Conservation (phyloP, 345 rosid species). For the Barbarea vulgaris region DNA sequence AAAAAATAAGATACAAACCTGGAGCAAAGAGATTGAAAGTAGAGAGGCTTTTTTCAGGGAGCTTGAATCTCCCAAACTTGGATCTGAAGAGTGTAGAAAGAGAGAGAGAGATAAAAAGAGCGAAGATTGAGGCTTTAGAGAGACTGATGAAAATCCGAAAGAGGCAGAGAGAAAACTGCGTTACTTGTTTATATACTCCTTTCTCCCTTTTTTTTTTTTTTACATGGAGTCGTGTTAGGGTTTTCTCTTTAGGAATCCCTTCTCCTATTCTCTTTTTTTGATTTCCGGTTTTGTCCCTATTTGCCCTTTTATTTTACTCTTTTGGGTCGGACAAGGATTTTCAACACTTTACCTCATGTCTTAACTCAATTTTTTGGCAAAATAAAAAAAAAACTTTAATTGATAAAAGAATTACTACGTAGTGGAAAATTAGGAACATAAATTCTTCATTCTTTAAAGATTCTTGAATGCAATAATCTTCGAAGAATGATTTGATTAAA, state of each 20-base stretch:
- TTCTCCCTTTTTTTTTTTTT: neutral
- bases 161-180: conserved; percentile 22
- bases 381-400: too few relatives aligned
- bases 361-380: neutral
- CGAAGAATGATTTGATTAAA: too few relatives aligned
- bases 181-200: conserved; percentile 26
- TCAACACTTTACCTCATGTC: neutral
- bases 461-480: too few relatives aligned
- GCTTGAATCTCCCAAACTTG: conserved; percentile 49
- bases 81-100: conserved; percentile 46
- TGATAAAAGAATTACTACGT: neutral
- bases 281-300: conserved; percentile 35
- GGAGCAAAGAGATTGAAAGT: conserved; percentile 22
- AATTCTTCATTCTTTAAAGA: neutral
- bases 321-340: conserved; percentile 27
- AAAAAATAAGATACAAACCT: conserved; percentile 24
- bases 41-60: conserved; percentile 27
- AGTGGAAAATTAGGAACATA: neutral
- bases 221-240: conserved; percentile 36
- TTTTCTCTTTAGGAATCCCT: conserved; percentile 27
- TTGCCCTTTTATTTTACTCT: neutral
- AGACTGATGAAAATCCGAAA: conserved; percentile 34
- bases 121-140: conserved; percentile 31
- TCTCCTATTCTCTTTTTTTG: neutral
- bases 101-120: conserved; percentile 9